Evolutionary conservation across 2,329 filamentous ascomycete species (phyloP), one percentile per base, ranked within the genome.

Genomic region (Podosphaera xanthii): DNA sequence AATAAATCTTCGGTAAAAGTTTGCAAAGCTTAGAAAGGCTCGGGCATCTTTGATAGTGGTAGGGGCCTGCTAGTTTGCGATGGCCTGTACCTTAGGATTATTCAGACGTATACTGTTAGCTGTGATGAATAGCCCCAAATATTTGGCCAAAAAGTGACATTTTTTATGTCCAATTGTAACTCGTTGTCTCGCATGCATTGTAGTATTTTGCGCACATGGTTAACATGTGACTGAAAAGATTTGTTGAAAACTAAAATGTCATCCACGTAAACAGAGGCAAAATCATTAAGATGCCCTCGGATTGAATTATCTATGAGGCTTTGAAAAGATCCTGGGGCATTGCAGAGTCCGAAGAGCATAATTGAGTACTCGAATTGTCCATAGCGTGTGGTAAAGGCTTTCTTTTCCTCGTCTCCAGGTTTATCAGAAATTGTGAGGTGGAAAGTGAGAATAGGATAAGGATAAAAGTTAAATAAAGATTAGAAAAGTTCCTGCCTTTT

Each of bases 161-260:
- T 60, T 60, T 42, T 56, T 33, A 60, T 48, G 42, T 60, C 30
- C 4, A 42, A 34, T n/a, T 60, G 34, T n/a, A 60, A 35, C 8
- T 35, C 33, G 10, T 33, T 46, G n/a, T 60, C 34, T 1, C 36
- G 12, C 8, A 60, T 55, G 10, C 52, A 10, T 54, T 53, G 1
- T 34, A 60, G 30, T 2, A 60, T 35, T 44, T 59, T 59, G 7
- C 57, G 4, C 4, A 60, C 22, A 40, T 60, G 33, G 30, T 53
- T 8, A 2, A 12, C n/a, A 56, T 60, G 44, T 4, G 55, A n/a
- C 12, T 35, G 7, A 4, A 9, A 3, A 2, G 36, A 52, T 40
- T 59, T n/a, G 4, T n/a, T 59, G 33, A 58, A 61, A 34, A 57
- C 57, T 3, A 61, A 38, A 30, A 61, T 59, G 42, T 61, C 42